Percentiles rank a stretch among this genome's conserved stretches.
These are phyloP conservation scores for Hymenoscyphus albidus DNA, from an alignment of 2,329 filamentous ascomycete genomes.

Conservation along the genomic window DNA sequence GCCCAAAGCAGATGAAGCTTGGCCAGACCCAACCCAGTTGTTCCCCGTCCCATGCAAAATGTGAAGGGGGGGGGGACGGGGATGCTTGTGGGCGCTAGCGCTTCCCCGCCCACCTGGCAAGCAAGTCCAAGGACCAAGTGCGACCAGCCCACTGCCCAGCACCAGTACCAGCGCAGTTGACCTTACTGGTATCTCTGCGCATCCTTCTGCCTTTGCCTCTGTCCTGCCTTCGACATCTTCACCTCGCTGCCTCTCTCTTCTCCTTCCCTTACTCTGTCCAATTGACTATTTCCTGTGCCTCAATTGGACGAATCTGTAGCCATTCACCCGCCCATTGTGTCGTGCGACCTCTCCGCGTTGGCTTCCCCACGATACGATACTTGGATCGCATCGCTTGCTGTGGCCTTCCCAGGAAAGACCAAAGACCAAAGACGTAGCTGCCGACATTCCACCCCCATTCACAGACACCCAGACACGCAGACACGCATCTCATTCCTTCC, in stretches of 20 bases:
- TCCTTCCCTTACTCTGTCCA: background rate
- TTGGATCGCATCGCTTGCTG: background rate
- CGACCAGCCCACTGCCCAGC: background rate
- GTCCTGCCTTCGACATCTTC: background rate
- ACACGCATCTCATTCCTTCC: conserved; percentile 2
- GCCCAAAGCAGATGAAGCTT: too few relatives aligned
- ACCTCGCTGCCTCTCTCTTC: background rate
- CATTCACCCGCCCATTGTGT: background rate
- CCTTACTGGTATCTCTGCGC: background rate
- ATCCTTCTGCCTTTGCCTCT: background rate
- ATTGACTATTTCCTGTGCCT: background rate
- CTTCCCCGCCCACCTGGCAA: background rate
- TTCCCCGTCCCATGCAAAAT: too few relatives aligned
- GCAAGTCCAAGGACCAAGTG: background rate
- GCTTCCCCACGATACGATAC: background rate
- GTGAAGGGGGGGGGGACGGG: too few relatives aligned
- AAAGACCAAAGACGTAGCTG: background rate
- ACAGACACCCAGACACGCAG: background rate
- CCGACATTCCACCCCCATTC: background rate
- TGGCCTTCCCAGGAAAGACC: background rate
- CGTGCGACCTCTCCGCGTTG: background rate
- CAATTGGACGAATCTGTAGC: background rate
- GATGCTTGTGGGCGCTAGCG: background rate
- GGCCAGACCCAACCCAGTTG: too few relatives aligned
- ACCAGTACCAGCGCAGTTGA: background rate